Conservation (phyloP, 768 basidiomycete species). For the Neoboletus subvelutipes region DNA sequence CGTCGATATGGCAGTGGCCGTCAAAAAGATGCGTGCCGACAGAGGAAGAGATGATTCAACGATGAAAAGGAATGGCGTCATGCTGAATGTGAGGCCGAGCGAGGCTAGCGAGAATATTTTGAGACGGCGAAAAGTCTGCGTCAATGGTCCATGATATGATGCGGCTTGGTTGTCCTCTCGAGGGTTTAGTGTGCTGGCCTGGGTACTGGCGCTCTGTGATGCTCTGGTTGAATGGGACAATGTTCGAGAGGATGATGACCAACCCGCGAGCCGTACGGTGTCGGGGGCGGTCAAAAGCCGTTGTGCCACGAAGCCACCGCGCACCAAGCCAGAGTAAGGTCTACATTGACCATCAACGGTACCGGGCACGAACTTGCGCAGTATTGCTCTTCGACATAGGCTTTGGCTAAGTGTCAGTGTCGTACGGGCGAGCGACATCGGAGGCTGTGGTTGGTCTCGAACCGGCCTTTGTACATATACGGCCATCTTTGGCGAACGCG, state of each 20-base stretch:
- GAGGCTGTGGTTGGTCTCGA: not conserved
- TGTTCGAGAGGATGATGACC: conserved; percentile 1
- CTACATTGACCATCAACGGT: conserved; percentile 1
- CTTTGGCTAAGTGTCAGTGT: conserved; percentile 10
- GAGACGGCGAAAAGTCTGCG: conserved; percentile 69
- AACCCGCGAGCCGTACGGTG: not conserved
- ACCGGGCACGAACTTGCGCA: conserved; percentile 6
- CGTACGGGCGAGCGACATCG: conserved; percentile 9
- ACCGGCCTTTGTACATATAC: not conserved
- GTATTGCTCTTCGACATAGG: conserved; percentile 15
- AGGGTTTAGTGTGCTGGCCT: conserved; percentile 1
- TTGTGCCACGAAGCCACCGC: not conserved
- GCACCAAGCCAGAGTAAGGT: conserved; percentile 4
- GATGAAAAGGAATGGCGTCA: conserved; percentile 80
- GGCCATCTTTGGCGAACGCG: conserved; percentile 12
- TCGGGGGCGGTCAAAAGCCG: not conserved
- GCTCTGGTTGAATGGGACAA: conserved; percentile 14
- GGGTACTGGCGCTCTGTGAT: conserved; percentile 3
- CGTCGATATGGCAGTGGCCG: conserved; percentile 67
- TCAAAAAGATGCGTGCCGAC: conserved; percentile 65
- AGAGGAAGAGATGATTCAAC: conserved; percentile 76
- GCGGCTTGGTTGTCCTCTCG: conserved; percentile 5
- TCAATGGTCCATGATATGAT: conserved; percentile 71
- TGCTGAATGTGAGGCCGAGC: conserved; percentile 60
- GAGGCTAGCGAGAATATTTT: conserved; percentile 85